Evolutionary conservation across 2,329 filamentous ascomycete genomes (phyloP), one percentile per base, ranked within the genome.

Genomic region (Monosporascus sp.): DNA sequence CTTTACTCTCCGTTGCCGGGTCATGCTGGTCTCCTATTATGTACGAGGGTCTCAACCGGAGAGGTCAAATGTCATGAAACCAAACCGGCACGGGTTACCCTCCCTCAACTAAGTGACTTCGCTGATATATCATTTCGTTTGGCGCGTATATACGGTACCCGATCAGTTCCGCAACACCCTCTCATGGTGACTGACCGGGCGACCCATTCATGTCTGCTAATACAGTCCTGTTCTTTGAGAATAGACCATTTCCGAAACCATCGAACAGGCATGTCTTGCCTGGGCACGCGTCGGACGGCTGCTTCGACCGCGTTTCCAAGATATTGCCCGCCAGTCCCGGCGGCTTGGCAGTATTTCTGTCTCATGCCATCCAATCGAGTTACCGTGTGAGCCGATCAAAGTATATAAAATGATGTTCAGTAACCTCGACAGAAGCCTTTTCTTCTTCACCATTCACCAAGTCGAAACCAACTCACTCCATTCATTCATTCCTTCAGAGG

Each of bases 401-500:
- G 37, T 63, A 75, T 75, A 76, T 76, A 77, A 74, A 62, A 62
- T 52, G 55, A 50, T 50, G 51, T 49, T 60, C 60, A 58, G 47
- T 62, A 57, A 60, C 50, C 48, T 55, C 46, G 52, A 54, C 36
- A 50, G 58, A 53, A 53, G 60, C 56, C 63, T 65, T 62, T 44
- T 58, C 51, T 55, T 56, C 58, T 54, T 62, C 54, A 63, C 66
- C 70, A 71, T 68, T 66, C 59, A 56, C 60, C 57, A 67, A 71
- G 62, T 68, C 64, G 62, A 53, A 59, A 54, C 57, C 57, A 58
- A 63, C 61, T 69, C 69, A 66, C 64, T 68, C 55, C 60, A 57
- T 64, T 71, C 71, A 71, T 73, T 75, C 72, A 68, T 72, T 76
- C 68, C 65, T 73, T 70, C 70, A 73, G 74, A 77, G 74, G 74